Percentiles rank a stretch among this genome's conserved stretches.
phyloP scores from a whole-genome alignment of 768 basidiomycete genomes.

The Gautieria morchelliformis region DNA sequence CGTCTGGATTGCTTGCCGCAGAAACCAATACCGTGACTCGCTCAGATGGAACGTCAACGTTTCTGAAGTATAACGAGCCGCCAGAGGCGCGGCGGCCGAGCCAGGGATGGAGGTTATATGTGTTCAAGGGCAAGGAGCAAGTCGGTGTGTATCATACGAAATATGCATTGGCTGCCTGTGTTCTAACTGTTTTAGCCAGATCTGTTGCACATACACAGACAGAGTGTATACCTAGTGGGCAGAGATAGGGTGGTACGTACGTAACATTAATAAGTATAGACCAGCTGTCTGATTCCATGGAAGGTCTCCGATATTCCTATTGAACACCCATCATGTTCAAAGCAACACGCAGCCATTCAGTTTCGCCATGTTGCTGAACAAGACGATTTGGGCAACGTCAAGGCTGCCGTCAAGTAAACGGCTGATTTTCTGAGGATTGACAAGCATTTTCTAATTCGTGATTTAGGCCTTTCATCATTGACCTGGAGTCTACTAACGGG shows the following conservation, averaged over 20 bases:
- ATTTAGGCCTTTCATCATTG: constrained; percentile 87
- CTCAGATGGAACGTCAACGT: constrained; percentile 63
- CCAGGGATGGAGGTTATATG: constrained; percentile 89
- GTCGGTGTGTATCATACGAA: constrained; percentile 48
- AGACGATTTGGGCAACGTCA: constrained; percentile 76
- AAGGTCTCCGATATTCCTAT: constrained; percentile 58
- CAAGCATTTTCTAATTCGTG: background rate
- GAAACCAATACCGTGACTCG: constrained; percentile 87
- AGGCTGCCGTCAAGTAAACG: constrained; percentile 75
- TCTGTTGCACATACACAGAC: constrained; percentile 82
- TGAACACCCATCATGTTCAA: constrained; percentile 96
- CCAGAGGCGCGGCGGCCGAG: constrained; percentile 92
- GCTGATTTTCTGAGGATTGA: background rate
- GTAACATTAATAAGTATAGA: constrained; percentile 25
- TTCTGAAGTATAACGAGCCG: constrained; percentile 97
- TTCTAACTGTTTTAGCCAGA: constrained; percentile 35
- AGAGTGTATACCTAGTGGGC: constrained; percentile 91
- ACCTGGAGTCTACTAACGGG: constrained; percentile 96
- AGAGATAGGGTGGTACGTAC: constrained; percentile 71
- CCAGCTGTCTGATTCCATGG: background rate
- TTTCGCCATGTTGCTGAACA: constrained; percentile 84
- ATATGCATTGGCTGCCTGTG: background rate
- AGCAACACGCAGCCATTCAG: constrained; percentile 96
- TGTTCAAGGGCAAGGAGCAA: constrained; percentile 94
- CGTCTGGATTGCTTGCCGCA: constrained; percentile 87